Base-by-base conservation (phyloP, 2,329 filamentous ascomycete species). In the Chrysosporium keratinophilum region DNA sequence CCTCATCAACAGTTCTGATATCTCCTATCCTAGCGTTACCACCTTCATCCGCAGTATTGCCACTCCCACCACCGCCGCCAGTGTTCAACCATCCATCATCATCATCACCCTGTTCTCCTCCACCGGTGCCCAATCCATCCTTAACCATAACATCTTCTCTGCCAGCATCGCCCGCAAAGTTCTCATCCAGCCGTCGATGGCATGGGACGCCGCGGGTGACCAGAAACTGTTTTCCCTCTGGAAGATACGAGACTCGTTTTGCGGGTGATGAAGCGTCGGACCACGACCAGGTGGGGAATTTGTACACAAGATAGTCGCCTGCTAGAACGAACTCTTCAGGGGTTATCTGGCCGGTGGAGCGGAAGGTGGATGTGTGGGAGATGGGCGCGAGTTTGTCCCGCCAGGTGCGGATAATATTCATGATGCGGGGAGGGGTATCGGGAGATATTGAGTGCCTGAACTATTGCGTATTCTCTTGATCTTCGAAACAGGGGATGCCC, bases 281-380 rank as follows among this genome's bases (percentile, higher is more conserved):
- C 93, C 93, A 98, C 48, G 88, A 86, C 93, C 93, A 98, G 55
- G 91, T 95, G 7, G 91, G 93, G 73, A 98, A 98, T 76, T 96
- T 97, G 82, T 94, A 95, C 65, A 95, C 90, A 37, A 98, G 83
- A 69, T 97, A 98, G 75, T 98, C 93, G 63, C 93, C 93, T 2
- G 93, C 93, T 3, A 87, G 85, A 49, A 96, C 78, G 71, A 98
- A 98, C 77, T 98, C 93, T 66, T 96, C 91, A 15, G 91, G 91
- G 0, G 91, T 97, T 72, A 98, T 93, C 74, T 97, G 87, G 60
- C 93, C 93, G 3, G 90, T 95, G 64, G 82, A 80, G 63, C 91
- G 87, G 73, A 98, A 98, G 60, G 88, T 97, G 2, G 91, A 97
- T 50, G 83, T 94, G 70, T 95, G 84, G 56, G 82, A 83, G 64